phyloP scores from a whole-genome alignment of 169 alveolate species.

The Plasmodium falciparum region DNA sequence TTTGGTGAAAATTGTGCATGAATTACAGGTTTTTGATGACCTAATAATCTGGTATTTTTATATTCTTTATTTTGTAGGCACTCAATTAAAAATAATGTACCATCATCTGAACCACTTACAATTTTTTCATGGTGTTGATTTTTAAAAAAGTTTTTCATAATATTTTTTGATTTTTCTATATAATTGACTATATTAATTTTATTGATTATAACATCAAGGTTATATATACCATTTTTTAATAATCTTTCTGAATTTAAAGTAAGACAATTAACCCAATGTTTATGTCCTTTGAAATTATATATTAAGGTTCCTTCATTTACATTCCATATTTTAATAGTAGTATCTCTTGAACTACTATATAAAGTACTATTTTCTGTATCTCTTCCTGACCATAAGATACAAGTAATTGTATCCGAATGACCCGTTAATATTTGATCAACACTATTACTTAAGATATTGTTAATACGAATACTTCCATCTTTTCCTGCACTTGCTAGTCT shows the following conservation, averaged over 20 bases:
- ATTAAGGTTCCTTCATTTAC: constrained; percentile 81
- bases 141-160: constrained; percentile 68
- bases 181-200: constrained; percentile 82
- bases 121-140: constrained; percentile 94
- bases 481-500: constrained; percentile 82
- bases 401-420: constrained; percentile 94
- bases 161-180: constrained; percentile 78
- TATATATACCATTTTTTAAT: constrained; percentile 94
- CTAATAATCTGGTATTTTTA: constrained; percentile 94
- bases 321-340: constrained; percentile 95
- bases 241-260: constrained; percentile 95
- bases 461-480: constrained; percentile 93
- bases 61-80: constrained; percentile 85
- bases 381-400: constrained; percentile 95
- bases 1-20: constrained; percentile 98
- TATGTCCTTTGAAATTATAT: constrained; percentile 94
- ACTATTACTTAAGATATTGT: constrained; percentile 90
- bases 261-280: constrained; percentile 99
- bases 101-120: constrained; percentile 98
- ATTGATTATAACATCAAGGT: constrained; percentile 75
- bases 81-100: constrained; percentile 96
- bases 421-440: constrained; percentile 90
- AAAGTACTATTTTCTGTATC: constrained; percentile 80
- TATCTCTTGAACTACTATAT: constrained; percentile 96
- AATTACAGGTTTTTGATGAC: constrained; percentile 97